Conservation (phyloP, 345 rosid species). For the Trapa incisa region DNA sequence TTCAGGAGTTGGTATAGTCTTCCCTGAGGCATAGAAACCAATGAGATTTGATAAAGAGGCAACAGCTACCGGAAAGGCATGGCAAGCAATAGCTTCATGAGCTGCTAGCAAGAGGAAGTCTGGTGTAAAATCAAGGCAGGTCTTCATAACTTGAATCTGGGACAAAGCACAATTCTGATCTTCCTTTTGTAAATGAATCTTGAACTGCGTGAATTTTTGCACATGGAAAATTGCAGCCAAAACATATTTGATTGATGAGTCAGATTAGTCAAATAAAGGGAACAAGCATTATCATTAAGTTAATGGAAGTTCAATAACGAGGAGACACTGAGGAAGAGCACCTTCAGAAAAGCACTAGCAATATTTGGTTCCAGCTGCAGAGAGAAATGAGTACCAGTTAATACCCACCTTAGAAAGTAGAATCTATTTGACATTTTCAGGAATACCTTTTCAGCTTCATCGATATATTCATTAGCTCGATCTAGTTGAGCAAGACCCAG, state of each 20-base stretch:
- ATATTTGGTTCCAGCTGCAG: slow-evolving; percentile 86
- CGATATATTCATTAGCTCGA: slow-evolving; percentile 76
- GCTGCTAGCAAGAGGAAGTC: slow-evolving; percentile 79
- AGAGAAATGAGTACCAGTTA: slow-evolving; percentile 3
- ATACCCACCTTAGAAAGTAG: neutral
- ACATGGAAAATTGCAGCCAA: neutral
- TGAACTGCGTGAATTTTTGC: slow-evolving; percentile 44
- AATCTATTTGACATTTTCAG: neutral
- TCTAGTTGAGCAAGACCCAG: slow-evolving; percentile 71
- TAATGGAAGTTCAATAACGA: neutral
- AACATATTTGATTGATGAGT: neutral
- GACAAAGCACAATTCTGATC: slow-evolving; percentile 40
- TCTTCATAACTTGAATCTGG: slow-evolving; percentile 65
- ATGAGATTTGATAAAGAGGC: slow-evolving; percentile 64
- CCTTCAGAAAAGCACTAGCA: slow-evolving; percentile 88
- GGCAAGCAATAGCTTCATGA: slow-evolving; percentile 93
- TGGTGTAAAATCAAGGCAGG: slow-evolving; percentile 72
- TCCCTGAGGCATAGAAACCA: slow-evolving; percentile 49
- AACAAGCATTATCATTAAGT: neutral
- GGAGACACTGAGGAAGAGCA: slow-evolving; percentile 15
- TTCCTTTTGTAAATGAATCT: slow-evolving; percentile 55
- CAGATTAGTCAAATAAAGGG: neutral
- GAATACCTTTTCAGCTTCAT: slow-evolving; percentile 80
- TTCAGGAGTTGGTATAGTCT: slow-evolving; percentile 54
- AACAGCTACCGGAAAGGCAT: slow-evolving; percentile 59